A percentile compares a stretch with the other conserved stretches of the same genome.
These are phyloP conservation scores for Botryotinia convoluta DNA, from an alignment of 2,329 filamentous ascomycete genomes.

Conservation along the genomic window DNA sequence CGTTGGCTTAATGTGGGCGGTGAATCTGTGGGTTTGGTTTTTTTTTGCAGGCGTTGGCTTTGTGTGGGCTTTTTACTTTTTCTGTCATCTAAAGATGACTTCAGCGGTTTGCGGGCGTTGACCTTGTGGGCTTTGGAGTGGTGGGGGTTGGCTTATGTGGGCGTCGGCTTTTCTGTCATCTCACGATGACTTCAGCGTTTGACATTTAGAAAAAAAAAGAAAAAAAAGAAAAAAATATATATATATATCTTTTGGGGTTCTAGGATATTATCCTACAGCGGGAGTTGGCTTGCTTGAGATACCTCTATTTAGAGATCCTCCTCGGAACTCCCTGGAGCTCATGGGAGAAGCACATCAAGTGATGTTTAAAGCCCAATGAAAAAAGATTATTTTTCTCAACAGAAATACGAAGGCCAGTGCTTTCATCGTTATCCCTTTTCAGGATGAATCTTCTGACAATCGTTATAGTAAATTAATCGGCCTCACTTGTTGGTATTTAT, in stretches of 20 bases:
- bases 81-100: neutral
- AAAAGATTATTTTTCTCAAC: neutral
- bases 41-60: neutral
- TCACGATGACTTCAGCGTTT: neutral
- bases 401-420: neutral
- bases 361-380: conserved; percentile 1
- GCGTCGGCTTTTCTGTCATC: neutral
- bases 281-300: neutral
- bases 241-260: neutral
- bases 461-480: accelerated
- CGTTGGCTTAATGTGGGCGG: neutral
- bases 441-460: neutral
- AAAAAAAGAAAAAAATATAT: no score
- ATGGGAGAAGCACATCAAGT: neutral
- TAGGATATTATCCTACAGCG: neutral
- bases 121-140: neutral
- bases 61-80: neutral
- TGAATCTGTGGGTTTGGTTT: neutral
- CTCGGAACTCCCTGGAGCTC: neutral
- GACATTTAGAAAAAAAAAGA: neutral
- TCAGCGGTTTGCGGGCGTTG: neutral
- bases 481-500: neutral
- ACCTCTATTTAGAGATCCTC: neutral
- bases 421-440: neutral
- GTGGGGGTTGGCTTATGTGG: neutral